Evolutionary conservation across 805 yeast species (phyloP).

Genomic region (Saccharomyces jurei): DNA sequence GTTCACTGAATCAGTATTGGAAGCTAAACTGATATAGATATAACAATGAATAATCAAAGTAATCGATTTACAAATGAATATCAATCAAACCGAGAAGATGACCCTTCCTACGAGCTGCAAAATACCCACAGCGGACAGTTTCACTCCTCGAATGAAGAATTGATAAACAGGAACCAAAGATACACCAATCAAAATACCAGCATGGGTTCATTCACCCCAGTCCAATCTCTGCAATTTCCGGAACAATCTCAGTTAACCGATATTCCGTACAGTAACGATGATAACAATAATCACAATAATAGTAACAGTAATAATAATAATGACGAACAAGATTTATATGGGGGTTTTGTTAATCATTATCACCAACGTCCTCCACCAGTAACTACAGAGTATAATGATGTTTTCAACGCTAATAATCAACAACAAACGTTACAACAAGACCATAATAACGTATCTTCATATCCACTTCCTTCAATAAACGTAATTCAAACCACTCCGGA

Average conservation of each 20-base stretch:
- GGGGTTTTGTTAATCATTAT: slow-evolving; percentile 14
- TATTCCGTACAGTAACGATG: background rate
- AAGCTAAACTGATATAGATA: background rate
- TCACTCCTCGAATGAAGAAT: background rate
- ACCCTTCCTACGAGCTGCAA: background rate
- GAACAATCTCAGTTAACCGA: background rate
- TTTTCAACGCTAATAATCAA: slow-evolving; percentile 8
- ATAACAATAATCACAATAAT: background rate
- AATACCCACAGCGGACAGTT: background rate
- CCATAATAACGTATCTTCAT: background rate
- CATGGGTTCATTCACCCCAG: slow-evolving; percentile 2
- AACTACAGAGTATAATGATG: slow-evolving; percentile 16
- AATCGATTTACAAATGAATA: background rate
- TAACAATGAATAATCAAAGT: background rate
- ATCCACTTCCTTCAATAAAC: slow-evolving; percentile 22
- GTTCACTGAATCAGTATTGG: background rate
- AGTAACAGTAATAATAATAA: background rate
- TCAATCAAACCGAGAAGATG: background rate
- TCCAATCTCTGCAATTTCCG: slow-evolving; percentile 4
- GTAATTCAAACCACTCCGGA: slow-evolving; percentile 23
- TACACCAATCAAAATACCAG: background rate
- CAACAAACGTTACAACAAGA: background rate
- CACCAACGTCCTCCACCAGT: slow-evolving; percentile 11
- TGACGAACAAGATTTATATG: slow-evolving; percentile 7
- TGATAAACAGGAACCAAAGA: background rate